Conservation (phyloP, 2,329 filamentous ascomycete genomes). For the Scleromitrula shiraiana region DNA sequence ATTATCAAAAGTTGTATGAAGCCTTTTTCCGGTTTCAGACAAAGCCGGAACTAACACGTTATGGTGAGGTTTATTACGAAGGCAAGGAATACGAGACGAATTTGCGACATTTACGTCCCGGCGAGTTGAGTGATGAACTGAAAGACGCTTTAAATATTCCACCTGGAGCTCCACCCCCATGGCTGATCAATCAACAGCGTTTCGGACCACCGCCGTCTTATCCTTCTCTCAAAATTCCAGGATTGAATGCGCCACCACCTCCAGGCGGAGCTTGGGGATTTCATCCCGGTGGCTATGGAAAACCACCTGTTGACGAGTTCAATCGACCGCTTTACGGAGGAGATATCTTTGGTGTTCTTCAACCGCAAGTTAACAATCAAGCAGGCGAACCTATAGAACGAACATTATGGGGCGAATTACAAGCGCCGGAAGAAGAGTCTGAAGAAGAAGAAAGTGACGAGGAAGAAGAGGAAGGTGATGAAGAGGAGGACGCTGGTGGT, state of each 20-base stretch:
- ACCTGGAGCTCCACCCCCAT: conserved; percentile 85
- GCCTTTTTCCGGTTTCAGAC: conserved; percentile 98
- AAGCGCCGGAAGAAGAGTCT: conserved; percentile 68
- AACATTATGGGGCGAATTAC: conserved; percentile 85
- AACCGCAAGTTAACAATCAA: conserved; percentile 52
- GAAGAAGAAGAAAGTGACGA: conserved; percentile 59
- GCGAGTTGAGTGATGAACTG: conserved; percentile 80
- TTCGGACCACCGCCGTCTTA: conserved; percentile 92
- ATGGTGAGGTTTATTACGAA: conserved; percentile 99
- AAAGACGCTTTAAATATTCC: conserved; percentile 93
- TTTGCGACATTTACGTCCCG: conserved; percentile 79
- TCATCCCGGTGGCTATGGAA: conserved; percentile 90
- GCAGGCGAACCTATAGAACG: conserved; percentile 77
- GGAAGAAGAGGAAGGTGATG: conserved; percentile 57
- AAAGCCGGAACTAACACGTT: conserved; percentile 87
- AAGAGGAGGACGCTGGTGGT: conserved; percentile 55
- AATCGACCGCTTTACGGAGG: conserved; percentile 88
- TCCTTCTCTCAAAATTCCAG: conserved; percentile 88
- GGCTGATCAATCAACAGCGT: conserved; percentile 95
- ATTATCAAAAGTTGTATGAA: conserved; percentile 97
- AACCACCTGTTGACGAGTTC: conserved; percentile 89
- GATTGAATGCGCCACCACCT: conserved; percentile 87
- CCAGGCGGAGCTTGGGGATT: conserved; percentile 90
- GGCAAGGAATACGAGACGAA: conserved; percentile 98
- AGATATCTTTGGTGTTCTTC: conserved; percentile 80